A percentile compares a stretch with the other conserved stretches of the same genome.
Conservation (phyloP, 176 grass and related monocot species). For the Miscanthus lutarioriparius region DNA sequence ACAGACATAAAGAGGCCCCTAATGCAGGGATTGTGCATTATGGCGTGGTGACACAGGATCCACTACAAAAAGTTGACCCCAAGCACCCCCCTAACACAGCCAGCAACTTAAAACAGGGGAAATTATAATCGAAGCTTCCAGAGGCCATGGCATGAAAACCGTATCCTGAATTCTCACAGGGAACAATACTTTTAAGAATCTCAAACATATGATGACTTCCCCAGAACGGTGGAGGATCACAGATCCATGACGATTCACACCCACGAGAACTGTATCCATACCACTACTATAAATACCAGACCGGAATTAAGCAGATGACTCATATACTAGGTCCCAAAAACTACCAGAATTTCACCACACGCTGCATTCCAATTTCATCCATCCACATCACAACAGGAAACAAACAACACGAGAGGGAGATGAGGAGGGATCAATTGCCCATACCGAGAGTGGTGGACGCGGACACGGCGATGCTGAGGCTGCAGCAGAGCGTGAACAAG, state of each 20-base stretch:
- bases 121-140: not conserved
- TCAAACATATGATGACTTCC: not conserved
- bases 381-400: no score
- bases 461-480: conserved; percentile 41
- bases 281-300: not conserved
- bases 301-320: no score
- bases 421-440: not conserved
- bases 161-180: not conserved
- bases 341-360: no score
- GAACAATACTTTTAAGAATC: not conserved
- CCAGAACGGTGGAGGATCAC: not conserved
- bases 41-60: not conserved
- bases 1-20: not conserved
- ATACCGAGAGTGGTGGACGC: conserved; percentile 43
- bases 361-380: no score
- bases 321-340: no score
- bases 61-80: not conserved
- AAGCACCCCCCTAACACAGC: no score
- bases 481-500: conserved; percentile 58
- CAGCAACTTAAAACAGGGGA: not conserved
- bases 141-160: not conserved
- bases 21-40: not conserved
- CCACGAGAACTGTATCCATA: not conserved
- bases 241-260: not conserved
- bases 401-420: no score